These are phyloP conservation scores for Clonostachys sp. DNA, from an alignment of 2,329 filamentous ascomycete genomes.

Conservation along the genomic window DNA sequence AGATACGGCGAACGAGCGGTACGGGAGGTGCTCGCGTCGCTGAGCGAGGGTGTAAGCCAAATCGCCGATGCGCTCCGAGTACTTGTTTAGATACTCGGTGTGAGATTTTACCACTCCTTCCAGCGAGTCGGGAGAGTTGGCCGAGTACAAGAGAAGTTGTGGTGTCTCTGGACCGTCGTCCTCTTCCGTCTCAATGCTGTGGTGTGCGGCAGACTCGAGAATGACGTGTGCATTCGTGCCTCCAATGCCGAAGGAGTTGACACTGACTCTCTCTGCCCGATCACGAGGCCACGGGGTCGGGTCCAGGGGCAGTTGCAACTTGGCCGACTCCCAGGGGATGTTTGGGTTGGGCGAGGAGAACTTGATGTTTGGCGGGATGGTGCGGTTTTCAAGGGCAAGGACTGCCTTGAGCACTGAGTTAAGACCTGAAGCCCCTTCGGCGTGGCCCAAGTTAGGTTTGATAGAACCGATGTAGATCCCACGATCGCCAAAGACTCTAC, in stretches of 20 bases:
- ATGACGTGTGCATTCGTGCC: constrained; percentile 29
- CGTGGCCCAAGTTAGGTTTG: constrained; percentile 32
- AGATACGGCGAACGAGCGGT: constrained; percentile 7
- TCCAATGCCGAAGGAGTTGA: constrained; percentile 33
- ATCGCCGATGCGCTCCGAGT: constrained; percentile 2
- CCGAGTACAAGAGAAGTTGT: constrained; percentile 10
- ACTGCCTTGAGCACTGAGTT: constrained; percentile 20
- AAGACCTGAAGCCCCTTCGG: constrained; percentile 24
- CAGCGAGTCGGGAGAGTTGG: constrained; percentile 8
- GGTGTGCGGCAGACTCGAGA: constrained; percentile 8
- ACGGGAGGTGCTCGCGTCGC: constrained; percentile 6
- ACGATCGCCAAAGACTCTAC: constrained; percentile 15
- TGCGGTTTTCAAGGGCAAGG: constrained; percentile 16
- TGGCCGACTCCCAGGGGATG: constrained; percentile 9
- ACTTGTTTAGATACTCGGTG: neutral
- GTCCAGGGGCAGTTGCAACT: constrained; percentile 14
- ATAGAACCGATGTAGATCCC: constrained; percentile 21
- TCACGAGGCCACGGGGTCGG: constrained; percentile 14
- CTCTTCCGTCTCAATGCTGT: neutral
- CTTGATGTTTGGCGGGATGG: constrained; percentile 17
- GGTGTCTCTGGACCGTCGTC: neutral
- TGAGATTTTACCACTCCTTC: neutral
- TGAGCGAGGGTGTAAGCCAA: constrained; percentile 12
- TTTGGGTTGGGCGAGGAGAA: constrained; percentile 15
- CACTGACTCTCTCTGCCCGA: constrained; percentile 15